Percentiles rank a stretch among this genome's conserved stretches.
Evolutionary conservation across 129 eudicot genomes (phyloP).

Genomic region (Dittrichia graveolens): DNA sequence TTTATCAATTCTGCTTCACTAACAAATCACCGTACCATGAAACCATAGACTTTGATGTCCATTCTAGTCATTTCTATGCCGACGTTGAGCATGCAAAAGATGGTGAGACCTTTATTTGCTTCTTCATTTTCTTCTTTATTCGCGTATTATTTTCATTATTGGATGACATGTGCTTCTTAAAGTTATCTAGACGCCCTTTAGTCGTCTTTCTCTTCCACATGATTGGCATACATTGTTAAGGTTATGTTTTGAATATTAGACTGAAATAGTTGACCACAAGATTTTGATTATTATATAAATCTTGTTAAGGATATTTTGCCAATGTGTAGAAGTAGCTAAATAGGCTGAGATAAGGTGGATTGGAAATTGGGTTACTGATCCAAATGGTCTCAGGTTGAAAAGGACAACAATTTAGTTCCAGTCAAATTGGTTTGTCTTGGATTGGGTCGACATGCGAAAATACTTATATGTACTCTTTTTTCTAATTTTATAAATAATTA

Average conservation of each 20-base stretch:
- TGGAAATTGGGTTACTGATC: not conserved
- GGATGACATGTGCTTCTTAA: not conserved
- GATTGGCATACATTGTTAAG: constrained; percentile 2
- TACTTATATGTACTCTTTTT: not conserved
- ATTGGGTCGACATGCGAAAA: not conserved
- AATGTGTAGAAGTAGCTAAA: not conserved
- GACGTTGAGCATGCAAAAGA: constrained; percentile 92
- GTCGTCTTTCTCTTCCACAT: not conserved
- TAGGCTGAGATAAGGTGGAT: not conserved
- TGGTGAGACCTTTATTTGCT: constrained; percentile 46
- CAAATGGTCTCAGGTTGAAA: not conserved
- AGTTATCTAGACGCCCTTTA: not conserved
- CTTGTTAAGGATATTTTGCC: not conserved
- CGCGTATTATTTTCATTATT: not conserved
- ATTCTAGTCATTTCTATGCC: constrained; percentile 54
- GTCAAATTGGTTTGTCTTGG: too few relatives aligned
- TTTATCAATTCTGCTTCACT: constrained; percentile 75
- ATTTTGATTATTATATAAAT: not conserved
- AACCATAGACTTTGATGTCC: constrained; percentile 84
- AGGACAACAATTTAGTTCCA: not conserved
- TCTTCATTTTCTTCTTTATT: not conserved
- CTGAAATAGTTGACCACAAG: not conserved
- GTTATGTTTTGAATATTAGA: not conserved
- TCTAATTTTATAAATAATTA: not conserved
- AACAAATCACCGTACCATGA: constrained; percentile 91